Percentiles rank a stretch among this genome's conserved stretches.
These are phyloP conservation scores for Colletotrichum sp. DNA, from an alignment of 2,329 filamentous ascomycete genomes.

Conservation along the genomic window DNA sequence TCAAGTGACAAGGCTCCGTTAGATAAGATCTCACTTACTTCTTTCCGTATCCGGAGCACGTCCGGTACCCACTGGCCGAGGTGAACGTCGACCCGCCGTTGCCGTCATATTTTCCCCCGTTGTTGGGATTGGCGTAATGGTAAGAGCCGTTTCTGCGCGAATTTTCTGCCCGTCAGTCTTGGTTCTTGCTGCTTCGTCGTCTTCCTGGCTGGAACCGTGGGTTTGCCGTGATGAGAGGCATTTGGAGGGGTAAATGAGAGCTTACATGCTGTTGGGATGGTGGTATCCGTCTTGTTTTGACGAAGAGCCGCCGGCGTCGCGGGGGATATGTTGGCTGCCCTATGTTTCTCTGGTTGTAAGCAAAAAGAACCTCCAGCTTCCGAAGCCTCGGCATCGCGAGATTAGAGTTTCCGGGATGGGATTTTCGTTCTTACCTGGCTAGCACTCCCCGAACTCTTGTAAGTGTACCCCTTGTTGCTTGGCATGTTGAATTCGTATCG, in stretches of 20 bases:
- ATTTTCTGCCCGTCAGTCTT: not conserved
- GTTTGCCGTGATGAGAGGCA: not conserved
- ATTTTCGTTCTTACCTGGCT: conserved; percentile 53
- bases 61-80: conserved; percentile 49
- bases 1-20: not conserved
- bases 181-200: not conserved
- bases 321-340: conserved; percentile 72
- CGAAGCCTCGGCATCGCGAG: not conserved
- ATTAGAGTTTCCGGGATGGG: not conserved
- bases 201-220: not conserved
- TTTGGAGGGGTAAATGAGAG: not conserved
- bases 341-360: conserved; percentile 30
- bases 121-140: conserved; percentile 73
- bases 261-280: conserved; percentile 66
- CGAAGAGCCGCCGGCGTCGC: conserved; percentile 63
- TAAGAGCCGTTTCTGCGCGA: conserved; percentile 64
- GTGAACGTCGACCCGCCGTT: conserved; percentile 66
- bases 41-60: conserved; percentile 18
- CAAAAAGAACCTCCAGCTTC: accelerated
- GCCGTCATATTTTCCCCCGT: conserved; percentile 70
- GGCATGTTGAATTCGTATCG: conserved; percentile 9
- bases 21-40: not conserved
- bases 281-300: conserved; percentile 67
- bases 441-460: conserved; percentile 65
- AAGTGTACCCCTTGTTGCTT: conserved; percentile 36